phyloP scores from a whole-genome alignment of 2,329 filamentous ascomycete species.

The Sclerotinia spermophila region DNA sequence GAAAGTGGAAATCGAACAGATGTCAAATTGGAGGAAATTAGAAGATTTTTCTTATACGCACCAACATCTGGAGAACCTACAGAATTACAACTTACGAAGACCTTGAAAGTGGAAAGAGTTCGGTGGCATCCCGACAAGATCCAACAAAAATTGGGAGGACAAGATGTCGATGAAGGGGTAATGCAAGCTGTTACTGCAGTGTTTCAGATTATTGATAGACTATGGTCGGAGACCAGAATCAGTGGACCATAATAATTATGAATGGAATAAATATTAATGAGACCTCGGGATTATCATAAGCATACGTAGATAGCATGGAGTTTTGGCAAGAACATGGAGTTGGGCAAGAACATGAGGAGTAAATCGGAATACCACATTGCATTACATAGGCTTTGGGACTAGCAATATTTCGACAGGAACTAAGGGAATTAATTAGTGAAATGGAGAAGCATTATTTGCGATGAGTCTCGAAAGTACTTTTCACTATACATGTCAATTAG shows the following conservation, averaged over 20 bases:
- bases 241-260: not conserved
- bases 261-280: not conserved
- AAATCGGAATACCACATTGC: constrained; percentile 2
- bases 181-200: constrained; percentile 82
- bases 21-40: constrained; percentile 53
- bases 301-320: constrained; percentile 26
- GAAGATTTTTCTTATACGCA: constrained; percentile 58
- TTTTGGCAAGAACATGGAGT: constrained; percentile 23
- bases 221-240: constrained; percentile 61
- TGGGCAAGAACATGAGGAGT: constrained; percentile 16
- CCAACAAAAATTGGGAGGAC: constrained; percentile 76
- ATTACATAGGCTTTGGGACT: not conserved
- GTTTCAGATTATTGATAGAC: constrained; percentile 81
- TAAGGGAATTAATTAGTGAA: not conserved
- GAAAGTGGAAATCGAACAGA: constrained; percentile 54
- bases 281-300: not conserved
- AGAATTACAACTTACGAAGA: constrained; percentile 42
- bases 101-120: constrained; percentile 79
- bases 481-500: not conserved
- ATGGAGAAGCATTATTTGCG: not conserved
- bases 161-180: constrained; percentile 64
- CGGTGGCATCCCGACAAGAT: constrained; percentile 98
- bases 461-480: not conserved
- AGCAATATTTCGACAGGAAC: not conserved
- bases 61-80: constrained; percentile 37